Evolutionary conservation across 257 asterid species (phyloP).

Genomic region (Cynanchum wilfordii): DNA sequence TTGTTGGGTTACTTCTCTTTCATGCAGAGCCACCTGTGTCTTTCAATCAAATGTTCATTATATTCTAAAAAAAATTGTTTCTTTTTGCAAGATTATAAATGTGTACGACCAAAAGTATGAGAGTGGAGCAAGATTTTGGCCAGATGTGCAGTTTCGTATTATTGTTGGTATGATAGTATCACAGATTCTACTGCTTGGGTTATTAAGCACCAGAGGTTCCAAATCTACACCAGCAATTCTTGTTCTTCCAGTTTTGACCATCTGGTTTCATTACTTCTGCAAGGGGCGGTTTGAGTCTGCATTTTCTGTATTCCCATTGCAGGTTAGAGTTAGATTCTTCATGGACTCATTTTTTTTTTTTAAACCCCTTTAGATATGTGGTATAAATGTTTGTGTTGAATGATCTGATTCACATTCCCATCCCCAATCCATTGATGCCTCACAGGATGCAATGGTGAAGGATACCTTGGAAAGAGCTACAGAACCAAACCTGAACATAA

Average conservation of each 20-base stretch:
- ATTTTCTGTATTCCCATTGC: constrained; percentile 59
- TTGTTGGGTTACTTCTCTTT: not conserved
- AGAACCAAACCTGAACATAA: constrained; percentile 44
- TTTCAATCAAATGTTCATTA: not conserved
- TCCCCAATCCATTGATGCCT: not conserved
- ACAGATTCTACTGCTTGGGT: constrained; percentile 68
- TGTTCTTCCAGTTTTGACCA: constrained; percentile 60
- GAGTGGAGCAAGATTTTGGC: constrained; percentile 90
- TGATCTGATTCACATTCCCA: not conserved
- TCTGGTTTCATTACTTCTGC: constrained; percentile 73
- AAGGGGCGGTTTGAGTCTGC: constrained; percentile 75
- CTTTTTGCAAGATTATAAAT: constrained; percentile 64
- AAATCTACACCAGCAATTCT: constrained; percentile 57
- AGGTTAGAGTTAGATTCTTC: constrained; percentile 39
- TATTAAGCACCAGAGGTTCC: constrained; percentile 54
- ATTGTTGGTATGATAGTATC: constrained; percentile 57
- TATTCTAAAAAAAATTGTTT: not conserved
- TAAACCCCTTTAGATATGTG: not conserved
- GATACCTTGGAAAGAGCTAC: constrained; percentile 60
- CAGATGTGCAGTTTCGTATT: constrained; percentile 78
- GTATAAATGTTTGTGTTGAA: not conserved
- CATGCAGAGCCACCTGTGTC: too few relatives aligned
- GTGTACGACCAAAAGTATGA: constrained; percentile 84
- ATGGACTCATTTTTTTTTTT: not conserved
- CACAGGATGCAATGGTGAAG: constrained; percentile 61